A percentile compares a stretch with the other conserved stretches of the same genome.
Evolutionary conservation across 2,329 filamentous ascomycete genomes (phyloP).

Genomic region (Epichloe scottii): DNA sequence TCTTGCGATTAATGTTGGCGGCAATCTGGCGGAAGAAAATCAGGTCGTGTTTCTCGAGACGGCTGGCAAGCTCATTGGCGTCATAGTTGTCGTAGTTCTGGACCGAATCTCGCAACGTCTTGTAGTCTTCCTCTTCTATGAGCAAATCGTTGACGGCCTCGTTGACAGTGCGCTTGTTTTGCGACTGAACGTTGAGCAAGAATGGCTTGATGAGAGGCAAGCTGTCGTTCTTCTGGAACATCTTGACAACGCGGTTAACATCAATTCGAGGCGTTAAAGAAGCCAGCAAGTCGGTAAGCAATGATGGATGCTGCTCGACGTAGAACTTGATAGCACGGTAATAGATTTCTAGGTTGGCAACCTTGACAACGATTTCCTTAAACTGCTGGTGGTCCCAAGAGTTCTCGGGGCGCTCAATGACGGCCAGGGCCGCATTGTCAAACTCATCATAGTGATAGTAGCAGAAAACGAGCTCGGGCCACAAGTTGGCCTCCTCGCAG

Average conservation of each 20-base stretch:
- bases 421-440: constrained; percentile 90
- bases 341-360: constrained; percentile 97
- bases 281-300: constrained; percentile 91
- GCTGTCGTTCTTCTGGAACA: constrained; percentile 98
- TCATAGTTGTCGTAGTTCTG: constrained; percentile 99
- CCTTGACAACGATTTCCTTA: constrained; percentile 97
- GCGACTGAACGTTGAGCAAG: constrained; percentile 85
- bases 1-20: constrained; percentile 97
- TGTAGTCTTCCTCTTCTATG: constrained; percentile 98
- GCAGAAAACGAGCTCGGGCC: constrained; percentile 95
- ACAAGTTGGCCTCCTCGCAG: constrained; percentile 87
- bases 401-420: constrained; percentile 95
- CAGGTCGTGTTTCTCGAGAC: constrained; percentile 92
- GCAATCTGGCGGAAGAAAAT: constrained; percentile 99
- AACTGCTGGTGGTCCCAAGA: constrained; percentile 99
- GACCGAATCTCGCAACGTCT: constrained; percentile 92
- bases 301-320: constrained; percentile 87
- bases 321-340: constrained; percentile 97
- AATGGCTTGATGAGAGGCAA: constrained; percentile 98
- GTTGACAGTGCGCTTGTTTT: constrained; percentile 98
- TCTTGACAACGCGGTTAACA: constrained; percentile 96
- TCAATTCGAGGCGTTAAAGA: constrained; percentile 87
- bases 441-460: constrained; percentile 98
- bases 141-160: constrained; percentile 95
- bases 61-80: constrained; percentile 77